Percentiles rank a stretch among this genome's conserved stretches.
Conservation (phyloP, 768 basidiomycete genomes). For the Hydnomerulius pinastri region DNA sequence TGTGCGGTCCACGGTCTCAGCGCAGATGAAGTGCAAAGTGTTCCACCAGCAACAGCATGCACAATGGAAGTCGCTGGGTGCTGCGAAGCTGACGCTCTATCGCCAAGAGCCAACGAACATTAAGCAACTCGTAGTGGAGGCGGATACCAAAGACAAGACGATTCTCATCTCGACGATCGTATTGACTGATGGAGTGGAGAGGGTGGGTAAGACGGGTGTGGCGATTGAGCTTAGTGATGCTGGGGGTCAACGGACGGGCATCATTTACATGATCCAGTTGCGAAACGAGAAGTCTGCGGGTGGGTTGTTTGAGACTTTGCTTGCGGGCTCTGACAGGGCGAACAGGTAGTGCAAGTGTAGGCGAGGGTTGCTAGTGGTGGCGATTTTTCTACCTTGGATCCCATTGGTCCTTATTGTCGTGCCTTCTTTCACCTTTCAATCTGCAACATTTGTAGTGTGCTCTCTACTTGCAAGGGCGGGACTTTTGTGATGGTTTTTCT, state of each 20-base stretch:
- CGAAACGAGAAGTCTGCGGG: slow-evolving; percentile 86
- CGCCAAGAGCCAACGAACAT: slow-evolving; percentile 81
- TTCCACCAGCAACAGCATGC: slow-evolving; percentile 94
- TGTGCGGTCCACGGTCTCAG: slow-evolving; percentile 73
- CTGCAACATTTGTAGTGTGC: background rate
- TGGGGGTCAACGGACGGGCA: slow-evolving; percentile 85
- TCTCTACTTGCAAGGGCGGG: background rate
- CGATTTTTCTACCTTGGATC: background rate
- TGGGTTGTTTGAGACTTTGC: slow-evolving; percentile 81
- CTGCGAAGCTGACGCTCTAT: slow-evolving; percentile 86
- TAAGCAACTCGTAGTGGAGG: slow-evolving; percentile 95
- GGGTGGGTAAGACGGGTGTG: slow-evolving; percentile 98
- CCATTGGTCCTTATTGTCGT: background rate
- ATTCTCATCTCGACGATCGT: slow-evolving; percentile 95
- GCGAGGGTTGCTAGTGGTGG: slow-evolving; percentile 1
- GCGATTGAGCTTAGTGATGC: slow-evolving; percentile 91
- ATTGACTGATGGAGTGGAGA: slow-evolving; percentile 92
- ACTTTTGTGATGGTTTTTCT: background rate
- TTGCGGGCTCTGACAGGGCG: slow-evolving; percentile 84
- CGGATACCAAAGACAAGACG: slow-evolving; percentile 72
- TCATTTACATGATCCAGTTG: slow-evolving; percentile 96
- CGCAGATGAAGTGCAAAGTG: slow-evolving; percentile 97
- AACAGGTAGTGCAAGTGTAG: no score
- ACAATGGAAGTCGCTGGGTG: slow-evolving; percentile 96
- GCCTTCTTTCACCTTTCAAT: background rate